Evolutionary conservation across 495 filamentous ascomycete genomes (phyloP).

Genomic region (Margaritispora aquatica): DNA sequence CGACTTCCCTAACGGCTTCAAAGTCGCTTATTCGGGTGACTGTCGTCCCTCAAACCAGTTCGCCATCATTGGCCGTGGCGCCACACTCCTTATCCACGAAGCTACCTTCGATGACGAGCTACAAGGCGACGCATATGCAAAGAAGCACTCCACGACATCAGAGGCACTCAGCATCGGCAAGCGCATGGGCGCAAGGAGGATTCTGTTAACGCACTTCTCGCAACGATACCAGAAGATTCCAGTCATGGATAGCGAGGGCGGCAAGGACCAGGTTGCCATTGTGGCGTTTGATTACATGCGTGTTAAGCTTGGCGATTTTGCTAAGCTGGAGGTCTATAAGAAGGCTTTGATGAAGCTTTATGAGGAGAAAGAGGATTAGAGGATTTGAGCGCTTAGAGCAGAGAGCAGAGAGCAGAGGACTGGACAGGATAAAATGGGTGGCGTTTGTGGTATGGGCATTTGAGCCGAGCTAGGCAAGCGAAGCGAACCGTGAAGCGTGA

Average conservation of each 20-base stretch:
- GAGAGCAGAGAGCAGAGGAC: not conserved
- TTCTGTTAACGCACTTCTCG: slow-evolving; percentile 88
- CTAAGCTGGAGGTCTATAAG: slow-evolving; percentile 64
- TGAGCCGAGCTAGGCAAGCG: too few relatives aligned
- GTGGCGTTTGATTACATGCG: slow-evolving; percentile 91
- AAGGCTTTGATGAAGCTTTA: slow-evolving; percentile 67
- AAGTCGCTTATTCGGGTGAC: slow-evolving; percentile 88
- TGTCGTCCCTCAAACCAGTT: slow-evolving; percentile 73
- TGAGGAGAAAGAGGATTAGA: slow-evolving; percentile 32
- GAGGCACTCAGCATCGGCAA: slow-evolving; percentile 77
- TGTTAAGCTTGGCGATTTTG: slow-evolving; percentile 74
- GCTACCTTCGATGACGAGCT: slow-evolving; percentile 91
- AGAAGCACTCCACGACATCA: slow-evolving; percentile 80
- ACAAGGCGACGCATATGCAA: slow-evolving; percentile 66
- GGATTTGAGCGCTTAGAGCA: too few relatives aligned
- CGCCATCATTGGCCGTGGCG: slow-evolving; percentile 59
- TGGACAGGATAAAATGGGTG: not conserved
- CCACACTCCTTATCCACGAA: slow-evolving; percentile 87
- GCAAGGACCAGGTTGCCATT: slow-evolving; percentile 48
- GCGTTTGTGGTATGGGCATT: too few relatives aligned
- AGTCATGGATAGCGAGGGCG: slow-evolving; percentile 34
- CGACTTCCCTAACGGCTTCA: slow-evolving; percentile 73
- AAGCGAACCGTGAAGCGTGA: too few relatives aligned
- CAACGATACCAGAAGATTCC: slow-evolving; percentile 92
- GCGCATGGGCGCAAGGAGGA: slow-evolving; percentile 66